Percentiles rank a stretch among this genome's conserved stretches.
Conservation (phyloP, 495 filamentous ascomycete genomes). For the Aspergillus campestris region DNA sequence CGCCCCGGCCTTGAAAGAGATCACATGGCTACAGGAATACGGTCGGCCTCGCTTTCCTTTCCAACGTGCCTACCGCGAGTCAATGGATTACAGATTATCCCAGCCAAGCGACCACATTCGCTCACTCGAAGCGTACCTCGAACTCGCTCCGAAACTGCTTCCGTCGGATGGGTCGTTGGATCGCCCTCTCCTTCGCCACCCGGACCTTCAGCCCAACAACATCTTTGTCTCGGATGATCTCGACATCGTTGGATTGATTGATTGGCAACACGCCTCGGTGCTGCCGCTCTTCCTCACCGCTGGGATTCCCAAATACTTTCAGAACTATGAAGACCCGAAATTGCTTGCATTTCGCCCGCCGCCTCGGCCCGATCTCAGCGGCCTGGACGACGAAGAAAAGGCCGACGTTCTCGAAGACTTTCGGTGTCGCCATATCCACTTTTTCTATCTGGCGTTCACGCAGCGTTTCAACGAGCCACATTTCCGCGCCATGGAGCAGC, state of each 20-base stretch:
- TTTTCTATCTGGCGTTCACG: conserved; percentile 4
- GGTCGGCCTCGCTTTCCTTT: conserved; percentile 1
- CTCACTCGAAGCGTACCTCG: conserved; percentile 2
- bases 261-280: conserved; percentile 5
- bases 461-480: conserved; percentile 2
- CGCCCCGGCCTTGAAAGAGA: conserved; percentile 3
- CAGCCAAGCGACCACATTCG: conserved; percentile 3
- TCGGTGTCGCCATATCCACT: conserved; percentile 5
- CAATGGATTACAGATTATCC: conserved; percentile 2
- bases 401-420: conserved; percentile 4
- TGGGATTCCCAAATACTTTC: conserved; percentile 2
- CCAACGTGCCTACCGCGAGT: conserved; percentile 2
- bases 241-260: conserved; percentile 5
- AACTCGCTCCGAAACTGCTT: conserved; percentile 2
- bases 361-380: neutral
- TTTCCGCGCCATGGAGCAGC: conserved; percentile 3
- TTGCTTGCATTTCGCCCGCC: conserved; percentile 1
- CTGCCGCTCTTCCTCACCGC: conserved; percentile 1
- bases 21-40: conserved; percentile 1
- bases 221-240: conserved; percentile 5
- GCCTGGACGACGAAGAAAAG: conserved; percentile 4
- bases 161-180: neutral
- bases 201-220: conserved; percentile 5
- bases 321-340: conserved; percentile 4
- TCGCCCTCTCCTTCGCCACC: conserved; percentile 3